phyloP scores from a whole-genome alignment of 441 rosid species.

The Flueggea neowawraea region DNA sequence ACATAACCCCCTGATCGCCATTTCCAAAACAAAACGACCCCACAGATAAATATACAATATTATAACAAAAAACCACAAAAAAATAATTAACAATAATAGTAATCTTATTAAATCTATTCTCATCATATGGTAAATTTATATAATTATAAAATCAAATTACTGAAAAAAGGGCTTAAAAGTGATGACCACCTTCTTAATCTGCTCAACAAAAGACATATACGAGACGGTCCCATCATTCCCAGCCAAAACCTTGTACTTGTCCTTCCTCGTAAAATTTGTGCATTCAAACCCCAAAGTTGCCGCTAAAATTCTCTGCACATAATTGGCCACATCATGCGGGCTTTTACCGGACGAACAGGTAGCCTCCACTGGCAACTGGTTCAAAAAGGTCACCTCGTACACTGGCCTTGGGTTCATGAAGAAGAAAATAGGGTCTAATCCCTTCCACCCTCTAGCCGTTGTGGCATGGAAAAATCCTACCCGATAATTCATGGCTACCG shows the following conservation, averaged over 20 bases:
- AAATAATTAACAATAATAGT: too few relatives aligned
- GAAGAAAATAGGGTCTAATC: conserved; percentile 82
- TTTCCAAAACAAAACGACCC: too few relatives aligned
- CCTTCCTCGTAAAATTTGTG: conserved; percentile 86
- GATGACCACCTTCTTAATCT: conserved; percentile 50
- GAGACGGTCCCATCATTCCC: conserved; percentile 88
- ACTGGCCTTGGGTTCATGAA: conserved; percentile 93
- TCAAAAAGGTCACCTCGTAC: conserved; percentile 90
- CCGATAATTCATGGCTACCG: conserved; percentile 89
- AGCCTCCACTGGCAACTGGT: conserved; percentile 68
- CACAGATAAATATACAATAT: too few relatives aligned
- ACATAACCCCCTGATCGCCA: too few relatives aligned
- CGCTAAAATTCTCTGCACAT: conserved; percentile 84
- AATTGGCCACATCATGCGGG: conserved; percentile 86
- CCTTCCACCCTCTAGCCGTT: conserved; percentile 91
- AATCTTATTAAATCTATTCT: too few relatives aligned
- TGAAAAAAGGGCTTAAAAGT: conserved; percentile 53
- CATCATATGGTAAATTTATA: too few relatives aligned
- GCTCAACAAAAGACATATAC: conserved; percentile 44
- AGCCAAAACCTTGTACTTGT: conserved; percentile 76
- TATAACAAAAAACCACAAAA: too few relatives aligned
- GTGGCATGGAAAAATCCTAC: conserved; percentile 96
- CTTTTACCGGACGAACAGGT: conserved; percentile 91
- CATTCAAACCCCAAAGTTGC: conserved; percentile 92
- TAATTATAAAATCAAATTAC: too few relatives aligned